Percentiles rank a stretch among this genome's conserved stretches.
phyloP scores from a whole-genome alignment of 495 filamentous ascomycete species.

The Darksidea phi region DNA sequence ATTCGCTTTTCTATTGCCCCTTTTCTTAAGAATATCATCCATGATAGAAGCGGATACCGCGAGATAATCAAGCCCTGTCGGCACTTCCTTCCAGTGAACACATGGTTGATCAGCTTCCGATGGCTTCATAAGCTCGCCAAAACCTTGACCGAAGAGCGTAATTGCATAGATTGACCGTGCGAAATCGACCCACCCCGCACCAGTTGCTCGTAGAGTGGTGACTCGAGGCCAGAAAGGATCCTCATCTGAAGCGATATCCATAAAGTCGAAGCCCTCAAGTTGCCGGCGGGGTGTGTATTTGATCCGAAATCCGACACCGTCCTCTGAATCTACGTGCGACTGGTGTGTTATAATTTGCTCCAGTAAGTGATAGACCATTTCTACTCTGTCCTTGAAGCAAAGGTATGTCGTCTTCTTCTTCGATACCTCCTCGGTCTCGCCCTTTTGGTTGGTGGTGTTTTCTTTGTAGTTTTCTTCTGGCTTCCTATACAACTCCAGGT shows the following conservation, averaged over 20 bases:
- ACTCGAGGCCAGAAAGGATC: conserved; percentile 37
- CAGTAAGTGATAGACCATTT: too few species aligned
- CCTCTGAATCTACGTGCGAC: too few species aligned
- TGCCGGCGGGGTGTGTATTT: not conserved
- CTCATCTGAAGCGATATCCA: conserved; percentile 35
- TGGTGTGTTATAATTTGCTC: too few species aligned
- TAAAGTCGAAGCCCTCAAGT: conserved; percentile 45
- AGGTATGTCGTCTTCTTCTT: too few species aligned
- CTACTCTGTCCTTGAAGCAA: too few species aligned
- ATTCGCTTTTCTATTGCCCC: too few species aligned
- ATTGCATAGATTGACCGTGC: conserved; percentile 40
- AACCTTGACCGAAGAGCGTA: conserved; percentile 44
- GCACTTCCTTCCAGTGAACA: conserved; percentile 31
- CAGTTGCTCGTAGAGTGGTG: conserved; percentile 31
- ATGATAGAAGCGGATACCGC: conserved; percentile 34
- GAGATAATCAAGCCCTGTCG: conserved; percentile 38
- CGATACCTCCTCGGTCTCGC: too few species aligned
- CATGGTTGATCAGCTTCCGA: conserved; percentile 7
- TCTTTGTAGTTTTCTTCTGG: too few species aligned
- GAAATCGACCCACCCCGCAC: conserved; percentile 44
- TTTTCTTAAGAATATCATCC: conserved; percentile 26
- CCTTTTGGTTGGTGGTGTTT: too few species aligned
- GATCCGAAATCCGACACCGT: too few species aligned
- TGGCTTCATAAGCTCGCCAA: conserved; percentile 42
- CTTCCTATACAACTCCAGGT: too few species aligned